A percentile compares a stretch with the other conserved stretches of the same genome.
phyloP scores from a whole-genome alignment of 2,329 filamentous ascomycete genomes.

The Ceratocystiopsis minuta region DNA sequence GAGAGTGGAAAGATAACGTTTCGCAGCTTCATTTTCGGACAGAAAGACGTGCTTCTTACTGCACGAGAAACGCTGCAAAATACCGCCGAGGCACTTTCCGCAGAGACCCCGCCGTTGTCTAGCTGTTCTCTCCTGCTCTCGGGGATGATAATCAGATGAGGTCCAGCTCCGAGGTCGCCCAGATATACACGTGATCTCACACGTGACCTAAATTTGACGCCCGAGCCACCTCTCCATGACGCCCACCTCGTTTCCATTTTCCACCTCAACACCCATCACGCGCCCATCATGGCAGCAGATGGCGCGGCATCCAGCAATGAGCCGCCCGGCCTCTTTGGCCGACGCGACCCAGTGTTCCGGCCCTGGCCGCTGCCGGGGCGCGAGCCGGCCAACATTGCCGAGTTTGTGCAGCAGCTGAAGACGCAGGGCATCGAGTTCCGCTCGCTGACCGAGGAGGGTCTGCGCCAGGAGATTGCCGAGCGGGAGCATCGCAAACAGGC shows the following conservation, averaged over 20 bases:
- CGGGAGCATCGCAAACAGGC: no score
- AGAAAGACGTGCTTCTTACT: no score
- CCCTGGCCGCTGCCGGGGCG: conserved; percentile 42
- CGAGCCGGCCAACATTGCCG: conserved; percentile 43
- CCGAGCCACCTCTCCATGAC: no score
- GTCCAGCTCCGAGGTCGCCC: no score
- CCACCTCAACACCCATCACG: not conserved
- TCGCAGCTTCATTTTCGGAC: not conserved
- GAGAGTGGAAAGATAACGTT: not conserved
- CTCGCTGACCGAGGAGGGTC: conserved; percentile 52
- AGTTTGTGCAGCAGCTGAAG: conserved; percentile 66
- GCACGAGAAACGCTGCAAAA: no score
- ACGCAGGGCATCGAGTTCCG: conserved; percentile 66
- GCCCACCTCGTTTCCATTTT: no score
- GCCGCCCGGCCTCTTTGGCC: conserved; percentile 5
- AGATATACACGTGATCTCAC: no score
- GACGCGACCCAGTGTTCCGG: conserved; percentile 23
- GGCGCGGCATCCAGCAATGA: not conserved
- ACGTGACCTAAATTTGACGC: no score
- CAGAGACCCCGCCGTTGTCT: no score
- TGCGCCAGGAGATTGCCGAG: conserved; percentile 48
- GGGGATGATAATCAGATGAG: no score
- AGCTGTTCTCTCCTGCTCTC: no score
- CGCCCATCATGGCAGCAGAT: conserved; percentile 3
- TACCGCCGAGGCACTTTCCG: no score